Evolutionary conservation across 208 protist species (phyloP).

Genomic region (Borovskyia barvae): DNA sequence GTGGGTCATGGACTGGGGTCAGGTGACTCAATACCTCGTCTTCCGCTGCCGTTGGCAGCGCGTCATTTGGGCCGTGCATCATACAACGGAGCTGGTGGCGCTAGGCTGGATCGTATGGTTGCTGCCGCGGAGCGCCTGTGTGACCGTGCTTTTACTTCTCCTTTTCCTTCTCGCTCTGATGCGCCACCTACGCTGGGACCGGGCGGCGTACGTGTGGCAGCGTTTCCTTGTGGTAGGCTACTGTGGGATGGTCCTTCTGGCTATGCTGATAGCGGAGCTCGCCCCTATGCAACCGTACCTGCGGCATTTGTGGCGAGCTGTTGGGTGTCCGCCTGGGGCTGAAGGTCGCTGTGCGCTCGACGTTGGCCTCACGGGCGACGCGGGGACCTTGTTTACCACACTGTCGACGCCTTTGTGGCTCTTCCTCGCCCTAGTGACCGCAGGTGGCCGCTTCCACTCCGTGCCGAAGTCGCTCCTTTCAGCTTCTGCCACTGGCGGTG

Average conservation of each 20-base stretch:
- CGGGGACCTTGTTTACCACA: constrained; percentile 19
- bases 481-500: not conserved
- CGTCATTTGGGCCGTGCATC: constrained; percentile 8
- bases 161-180: constrained; percentile 15
- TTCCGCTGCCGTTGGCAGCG: constrained; percentile 21
- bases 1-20: constrained; percentile 10
- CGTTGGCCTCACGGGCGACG: constrained; percentile 13
- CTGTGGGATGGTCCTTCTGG: constrained; percentile 25
- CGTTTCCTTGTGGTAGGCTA: constrained; percentile 26
- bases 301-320: constrained; percentile 1
- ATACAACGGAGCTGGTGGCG: constrained; percentile 6
- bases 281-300: constrained; percentile 13
- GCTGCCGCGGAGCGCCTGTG: constrained; percentile 21
- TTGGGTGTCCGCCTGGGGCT: constrained; percentile 13
- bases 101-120: constrained; percentile 19
- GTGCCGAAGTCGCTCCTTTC: constrained; percentile 6
- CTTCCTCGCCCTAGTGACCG: constrained; percentile 20
- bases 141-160: constrained; percentile 20
- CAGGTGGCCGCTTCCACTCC: constrained; percentile 4
- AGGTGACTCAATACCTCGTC: constrained; percentile 17
- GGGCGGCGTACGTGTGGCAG: constrained; percentile 24
- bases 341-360: constrained; percentile 20
- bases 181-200: constrained; percentile 9
- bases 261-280: constrained; percentile 25
- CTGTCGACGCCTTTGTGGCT: constrained; percentile 26